Evolutionary conservation across 176 grass and related monocot species (phyloP), one percentile per base, ranked within the genome.

Genomic region (Paspalum vaginatum): DNA sequence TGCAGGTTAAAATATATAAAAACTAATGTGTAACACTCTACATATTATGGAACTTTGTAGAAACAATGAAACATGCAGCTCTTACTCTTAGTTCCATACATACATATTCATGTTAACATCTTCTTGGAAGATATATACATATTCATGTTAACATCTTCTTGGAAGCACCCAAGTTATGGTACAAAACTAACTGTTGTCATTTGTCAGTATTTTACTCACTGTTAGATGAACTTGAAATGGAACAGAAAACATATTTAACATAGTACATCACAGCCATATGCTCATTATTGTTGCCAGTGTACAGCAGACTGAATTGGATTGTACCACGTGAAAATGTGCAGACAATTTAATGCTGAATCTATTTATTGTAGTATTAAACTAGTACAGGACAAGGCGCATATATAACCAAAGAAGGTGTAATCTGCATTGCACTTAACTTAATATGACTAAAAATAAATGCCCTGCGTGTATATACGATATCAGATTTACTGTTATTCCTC

Each of bases 291-390:
- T 17, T 57, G 62, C 58, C 63, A 57, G 26, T 71, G 71, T 74
- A 64, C 38, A 41, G 55, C 22, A 81, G 65, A 85, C 43, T 80
- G 50, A 47, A 57, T 56, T 78, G 55, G 69, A 42, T 75, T 89
- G 63, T 84, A 89, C 46, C 70, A 81, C 62, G 20, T 79, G 68
- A 63, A 67, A 50, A 61, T 69, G 70, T 54, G 27, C 72, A 64
- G 56, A 56, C 11, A 27, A 81, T 81, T 80, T 44, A 75, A 60
- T 89, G 39, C 66, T 22, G 77, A 81, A 76, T 48, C 42, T 57
- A 78, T 49, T 68, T 75, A 65, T 40, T 73, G n/a, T 51, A 48
- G 15, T 83, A 79, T 55, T 72, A 14, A 38, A 41, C 86, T 65
- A 78, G 67, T 27, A 83, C 57, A 64, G 18, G 47, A 15, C 62